Evolutionary conservation across 495 filamentous ascomycete species (phyloP), one percentile per base, ranked within the genome.

Genomic region (Penicillium argentinense): DNA sequence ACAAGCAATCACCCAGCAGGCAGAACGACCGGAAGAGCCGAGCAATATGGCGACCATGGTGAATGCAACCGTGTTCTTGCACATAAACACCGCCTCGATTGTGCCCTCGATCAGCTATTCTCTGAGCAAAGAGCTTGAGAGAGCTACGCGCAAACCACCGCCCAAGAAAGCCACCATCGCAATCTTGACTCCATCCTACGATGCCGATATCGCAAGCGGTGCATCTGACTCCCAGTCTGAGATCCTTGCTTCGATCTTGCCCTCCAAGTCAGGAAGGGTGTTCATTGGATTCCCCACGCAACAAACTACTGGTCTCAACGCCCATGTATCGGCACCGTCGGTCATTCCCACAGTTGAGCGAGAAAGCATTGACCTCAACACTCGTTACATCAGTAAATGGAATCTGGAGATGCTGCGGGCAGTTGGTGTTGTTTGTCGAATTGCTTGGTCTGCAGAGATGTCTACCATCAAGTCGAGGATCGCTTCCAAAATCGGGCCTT

Each of bases 261-360:
- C 95, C 16, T 87, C 81, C 25, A 93, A 90, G 60, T 81, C 84
- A 33, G 95, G 95, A 18, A 81, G 86, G 40, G 84, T 99, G 24
- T 99, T 97, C 61, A 99, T 99, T 56, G 95, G 95, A 1, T 97
- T 97, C 63, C 92, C 93, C 18, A 99, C 95, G 3, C 87, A 88
- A 36, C 95, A 99, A 68, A 99, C 95, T 1, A 99, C 95, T 3
- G 91, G 91, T 19, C 83, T 91, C 9, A 87, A 90, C 24, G 88
- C 90, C 55, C 95, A 99, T 68, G 86, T 99, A n/a, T 96, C 91
- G n/a, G 95, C 95, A 1, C 91, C 91, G 5, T 96, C 92, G 12
- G 85, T 97, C 28, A 97, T 99, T 51, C 95, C 95, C 3, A 99
- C 95, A 0, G 95, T 97, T n/a, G 95, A 99, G 71, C 82, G 95